Evolutionary conservation across 805 yeast genomes (phyloP), one percentile per base, ranked within the genome.

Genomic region (Yarrowia keelungensis): DNA sequence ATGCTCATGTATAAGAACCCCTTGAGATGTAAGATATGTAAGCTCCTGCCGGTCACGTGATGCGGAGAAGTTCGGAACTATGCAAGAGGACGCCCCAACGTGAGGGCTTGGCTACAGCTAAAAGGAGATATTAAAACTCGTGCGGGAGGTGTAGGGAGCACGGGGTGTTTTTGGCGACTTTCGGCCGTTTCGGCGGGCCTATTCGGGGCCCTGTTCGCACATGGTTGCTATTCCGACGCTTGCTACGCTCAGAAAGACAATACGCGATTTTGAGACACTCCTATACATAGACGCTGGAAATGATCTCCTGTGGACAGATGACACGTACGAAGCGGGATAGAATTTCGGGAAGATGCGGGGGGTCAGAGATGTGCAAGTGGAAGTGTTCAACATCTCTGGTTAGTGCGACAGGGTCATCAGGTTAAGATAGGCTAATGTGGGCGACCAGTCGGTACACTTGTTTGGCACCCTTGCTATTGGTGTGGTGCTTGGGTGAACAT

Each of bases 41-140:
- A 59, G 65, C 10, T 42, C 49, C 0, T 16, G 32, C 16, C 11
- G 50, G 65, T 59, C 65, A 59, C 65, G 65, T 59, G 65, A 59
- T 59, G 65, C 65, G 65, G 65, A 59, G 65, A 59, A 59, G 65
- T 2, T 59, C 65, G 65, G 65, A 59, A 59, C 16, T 43, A 42
- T 41, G 47, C 47, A 26, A 9, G 7, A 2, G 16, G 8, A 1
- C 2, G 41, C 50, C 64, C 45, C 64, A 58, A 43, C 65, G 19
- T 16, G 32, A 14, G 42, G 50, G 50, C 65, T 43, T 43, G 51
- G 65, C 50, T 56, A 56, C 49, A 42, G 39, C 49, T 41, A 42
- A 42, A 42, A 56, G 64, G 50, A 16, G 14, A 53, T 53, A 38
- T 53, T 38, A 39, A 38, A 53, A 53, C 59, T 39, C 5, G 14